Evolutionary conservation across 352 stramenopile species (phyloP), one percentile per base, ranked within the genome.

Genomic region (Pythium folliculosum): DNA sequence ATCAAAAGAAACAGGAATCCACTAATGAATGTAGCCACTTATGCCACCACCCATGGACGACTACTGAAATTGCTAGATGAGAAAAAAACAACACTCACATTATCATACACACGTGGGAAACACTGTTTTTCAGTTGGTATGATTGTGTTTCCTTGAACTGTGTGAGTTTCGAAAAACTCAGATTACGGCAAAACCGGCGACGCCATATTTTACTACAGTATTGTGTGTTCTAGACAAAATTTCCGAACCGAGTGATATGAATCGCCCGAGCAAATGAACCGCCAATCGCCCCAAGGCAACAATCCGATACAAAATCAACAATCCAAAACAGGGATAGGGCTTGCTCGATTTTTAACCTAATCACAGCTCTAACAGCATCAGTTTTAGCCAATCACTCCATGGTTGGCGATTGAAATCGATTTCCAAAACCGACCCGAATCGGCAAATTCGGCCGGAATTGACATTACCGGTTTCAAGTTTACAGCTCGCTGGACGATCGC

Each of bases 1-100:
- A 60, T 73, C 80, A 16, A 82, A 89, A 69, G 82, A 91, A 71
- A 85, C 76, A 16, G 69, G 72, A 2, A 70, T 71, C 10, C 60
- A 71, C 40, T 65, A 30, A 70, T 30, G 40, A 47, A 53, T 67
- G 53, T 63, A 65, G 47, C 58, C 58, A 65, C 54, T 8, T 53
- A 7, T 16, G 9, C 19, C 32, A 16, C 5, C 30, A 38, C 9
- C 25, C 50, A 40, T 9, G 21, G 17, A 47, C 59, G 48, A 70
- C 56, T 60, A 70, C 47, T 52, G 64, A 70, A 70, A 70, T 65
- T 47, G 53, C 50, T 53, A 27, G 49, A 66, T 66, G 40, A n/a
- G 17, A n/a, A 19, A 14, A 44, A 47, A n/a, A 47, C 35, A 14
- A 14, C 37, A 43, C 37, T 7, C 37, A 43, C 2, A 2, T 43